Conservation (phyloP, 345 rosid genomes). For the Angophora floribunda region DNA sequence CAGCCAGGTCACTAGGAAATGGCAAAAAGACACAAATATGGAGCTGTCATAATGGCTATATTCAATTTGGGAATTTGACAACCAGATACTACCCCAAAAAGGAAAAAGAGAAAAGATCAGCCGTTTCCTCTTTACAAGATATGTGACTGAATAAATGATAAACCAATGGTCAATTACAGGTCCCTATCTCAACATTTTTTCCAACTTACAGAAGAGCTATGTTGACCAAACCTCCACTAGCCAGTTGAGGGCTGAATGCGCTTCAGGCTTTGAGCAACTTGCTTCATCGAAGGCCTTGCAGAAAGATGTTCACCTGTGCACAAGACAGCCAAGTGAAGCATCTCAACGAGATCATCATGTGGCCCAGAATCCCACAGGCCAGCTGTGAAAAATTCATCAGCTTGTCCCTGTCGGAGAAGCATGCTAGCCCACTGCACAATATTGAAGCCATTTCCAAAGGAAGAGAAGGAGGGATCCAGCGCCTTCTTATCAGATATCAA, state of each 20-base stretch:
- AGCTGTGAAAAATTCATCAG: conserved; percentile 25
- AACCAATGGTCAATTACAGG: conserved; percentile 4
- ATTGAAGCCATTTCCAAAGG: conserved; percentile 40
- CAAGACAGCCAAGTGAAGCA: conserved; percentile 26
- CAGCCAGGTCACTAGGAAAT: neutral
- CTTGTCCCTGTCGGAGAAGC: conserved; percentile 27
- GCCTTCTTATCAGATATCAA: conserved; percentile 42
- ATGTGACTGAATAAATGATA: neutral
- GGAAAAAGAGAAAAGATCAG: neutral
- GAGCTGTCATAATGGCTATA: neutral
- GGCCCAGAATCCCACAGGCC: conserved; percentile 45
- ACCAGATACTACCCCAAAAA: neutral
- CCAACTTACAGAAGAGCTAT: conserved; percentile 11
- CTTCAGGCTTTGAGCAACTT: conserved; percentile 33
- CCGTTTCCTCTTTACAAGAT: neutral
- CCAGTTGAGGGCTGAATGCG: conserved; percentile 30
- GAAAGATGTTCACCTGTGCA: conserved; percentile 40
- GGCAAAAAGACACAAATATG: neutral
- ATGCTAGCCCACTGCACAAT: conserved; percentile 43
- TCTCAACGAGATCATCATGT: conserved; percentile 28
- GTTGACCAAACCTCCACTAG: conserved; percentile 8
- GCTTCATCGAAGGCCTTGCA: conserved; percentile 45
- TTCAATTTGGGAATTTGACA: neutral
- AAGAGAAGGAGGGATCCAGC: conserved; percentile 41
- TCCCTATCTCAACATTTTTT: conserved; percentile 2